These are phyloP conservation scores for Leptodontidium sp. DNA, from an alignment of 2,329 filamentous ascomycete genomes.

Conservation along the genomic window DNA sequence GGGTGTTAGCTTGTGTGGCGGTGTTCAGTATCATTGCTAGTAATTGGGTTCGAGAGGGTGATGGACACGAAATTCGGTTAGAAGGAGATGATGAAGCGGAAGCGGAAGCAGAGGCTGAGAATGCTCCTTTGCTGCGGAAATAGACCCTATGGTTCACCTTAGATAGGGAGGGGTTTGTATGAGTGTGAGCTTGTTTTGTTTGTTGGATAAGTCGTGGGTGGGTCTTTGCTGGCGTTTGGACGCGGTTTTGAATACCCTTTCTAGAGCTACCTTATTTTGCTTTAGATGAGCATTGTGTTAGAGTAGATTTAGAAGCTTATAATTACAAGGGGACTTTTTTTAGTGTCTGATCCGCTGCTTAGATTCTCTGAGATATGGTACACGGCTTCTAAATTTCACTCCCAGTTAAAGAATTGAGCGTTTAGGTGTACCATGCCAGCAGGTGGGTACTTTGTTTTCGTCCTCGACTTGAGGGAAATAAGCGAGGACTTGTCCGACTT, in stretches of 20 bases:
- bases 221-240: not conserved
- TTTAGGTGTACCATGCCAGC: too few relatives aligned
- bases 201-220: not conserved
- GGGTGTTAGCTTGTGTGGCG: constrained; percentile 59
- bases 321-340: not conserved
- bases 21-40: constrained; percentile 59
- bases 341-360: too few relatives aligned
- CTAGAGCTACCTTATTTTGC: not conserved
- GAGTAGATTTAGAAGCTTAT: constrained; percentile 1
- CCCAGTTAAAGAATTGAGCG: too few relatives aligned
- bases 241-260: constrained; percentile 9
- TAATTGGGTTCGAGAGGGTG: constrained; percentile 64
- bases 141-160: not conserved
- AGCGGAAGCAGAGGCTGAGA: constrained; percentile 39
- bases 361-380: too few relatives aligned
- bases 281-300: not conserved
- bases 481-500: too few relatives aligned
- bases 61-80: constrained; percentile 71
- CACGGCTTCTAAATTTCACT: too few relatives aligned
- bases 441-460: too few relatives aligned
- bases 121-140: constrained; percentile 31
- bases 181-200: not conserved
- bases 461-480: too few relatives aligned
- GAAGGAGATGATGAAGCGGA: constrained; percentile 65
- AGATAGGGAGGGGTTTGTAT: not conserved